A percentile compares a stretch with the other conserved stretches of the same genome.
Conservation (phyloP, 352 stramenopile genomes). For the Globisporangium nunn region DNA sequence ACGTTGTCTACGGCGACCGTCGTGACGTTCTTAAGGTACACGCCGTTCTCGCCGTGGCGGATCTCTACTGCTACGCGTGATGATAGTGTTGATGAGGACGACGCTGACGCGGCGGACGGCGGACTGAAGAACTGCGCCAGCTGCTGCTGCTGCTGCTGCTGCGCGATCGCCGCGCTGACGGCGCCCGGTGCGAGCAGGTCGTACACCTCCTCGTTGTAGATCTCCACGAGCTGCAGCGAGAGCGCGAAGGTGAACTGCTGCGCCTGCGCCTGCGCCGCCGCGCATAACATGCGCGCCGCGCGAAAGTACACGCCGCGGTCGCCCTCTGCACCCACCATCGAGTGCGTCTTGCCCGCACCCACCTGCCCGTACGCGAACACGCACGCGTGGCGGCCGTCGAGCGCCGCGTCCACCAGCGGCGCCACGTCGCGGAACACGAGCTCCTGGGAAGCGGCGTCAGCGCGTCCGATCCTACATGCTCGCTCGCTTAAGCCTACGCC, state of each 20-base stretch:
- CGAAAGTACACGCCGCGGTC: slow-evolving; percentile 36
- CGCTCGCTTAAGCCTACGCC: slow-evolving; percentile 15
- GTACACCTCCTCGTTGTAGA: slow-evolving; percentile 86
- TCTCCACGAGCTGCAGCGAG: slow-evolving; percentile 63
- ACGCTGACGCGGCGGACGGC: background rate
- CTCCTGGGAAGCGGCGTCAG: slow-evolving; percentile 43
- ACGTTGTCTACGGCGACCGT: slow-evolving; percentile 22
- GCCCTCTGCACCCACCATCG: slow-evolving; percentile 20
- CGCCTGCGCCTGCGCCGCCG: slow-evolving; percentile 25
- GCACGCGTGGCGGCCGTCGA: slow-evolving; percentile 91
- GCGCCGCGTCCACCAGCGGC: slow-evolving; percentile 80
- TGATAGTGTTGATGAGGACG: slow-evolving; percentile 1
- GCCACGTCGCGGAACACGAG: slow-evolving; percentile 91
- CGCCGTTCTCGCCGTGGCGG: slow-evolving; percentile 54
- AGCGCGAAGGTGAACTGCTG: slow-evolving; percentile 44
- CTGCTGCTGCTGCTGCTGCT: slow-evolving; percentile 1
- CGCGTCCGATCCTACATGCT: background rate
- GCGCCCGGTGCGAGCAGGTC: slow-evolving; percentile 38
- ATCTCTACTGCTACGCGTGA: slow-evolving; percentile 42
- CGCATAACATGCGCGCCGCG: slow-evolving; percentile 39
- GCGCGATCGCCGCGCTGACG: background rate
- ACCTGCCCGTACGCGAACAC: slow-evolving; percentile 95
- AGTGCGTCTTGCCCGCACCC: slow-evolving; percentile 32
- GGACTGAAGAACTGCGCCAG: slow-evolving; percentile 10
- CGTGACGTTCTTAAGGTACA: slow-evolving; percentile 68